Percentiles rank a stretch among this genome's conserved stretches.
phyloP scores from a whole-genome alignment of 225 moss, liverwort and hornwort genomes.

The Polytrichum commune region DNA sequence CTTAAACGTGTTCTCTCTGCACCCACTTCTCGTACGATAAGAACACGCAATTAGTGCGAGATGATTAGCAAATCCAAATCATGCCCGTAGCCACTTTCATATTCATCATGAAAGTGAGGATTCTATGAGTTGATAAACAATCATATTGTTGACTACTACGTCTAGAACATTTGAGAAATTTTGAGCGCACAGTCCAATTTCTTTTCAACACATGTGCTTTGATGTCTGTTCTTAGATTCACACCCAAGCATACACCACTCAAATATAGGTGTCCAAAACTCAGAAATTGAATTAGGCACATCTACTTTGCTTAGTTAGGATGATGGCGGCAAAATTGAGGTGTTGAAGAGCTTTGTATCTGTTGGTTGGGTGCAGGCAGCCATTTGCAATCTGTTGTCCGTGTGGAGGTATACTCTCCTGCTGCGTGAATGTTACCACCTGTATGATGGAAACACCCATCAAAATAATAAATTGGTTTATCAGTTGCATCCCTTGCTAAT shows the following conservation, averaged over 20 bases:
- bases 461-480: slow-evolving; percentile 12
- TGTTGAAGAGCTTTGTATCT: background rate
- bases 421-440: background rate
- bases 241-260: background rate
- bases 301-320: background rate
- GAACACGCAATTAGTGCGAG: too few species aligned
- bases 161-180: too few species aligned
- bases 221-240: background rate
- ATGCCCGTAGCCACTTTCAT: too few species aligned
- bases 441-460: slow-evolving; percentile 6
- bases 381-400: slow-evolving; percentile 8
- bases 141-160: too few species aligned
- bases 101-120: too few species aligned
- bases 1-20: too few species aligned
- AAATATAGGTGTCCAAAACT: background rate
- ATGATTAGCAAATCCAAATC: too few species aligned
- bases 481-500: slow-evolving; percentile 16
- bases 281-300: background rate
- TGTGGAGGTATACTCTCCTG: slow-evolving; percentile 8
- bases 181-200: background rate
- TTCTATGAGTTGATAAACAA: too few species aligned
- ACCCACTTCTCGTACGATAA: too few species aligned
- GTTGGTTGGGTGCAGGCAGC: slow-evolving; percentile 5
- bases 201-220: background rate
- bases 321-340: background rate